A percentile compares a stretch with the other conserved stretches of the same genome.
Evolutionary conservation across 306 rosid species (phyloP).

Genomic region (Ammopiptanthus mongolicus): DNA sequence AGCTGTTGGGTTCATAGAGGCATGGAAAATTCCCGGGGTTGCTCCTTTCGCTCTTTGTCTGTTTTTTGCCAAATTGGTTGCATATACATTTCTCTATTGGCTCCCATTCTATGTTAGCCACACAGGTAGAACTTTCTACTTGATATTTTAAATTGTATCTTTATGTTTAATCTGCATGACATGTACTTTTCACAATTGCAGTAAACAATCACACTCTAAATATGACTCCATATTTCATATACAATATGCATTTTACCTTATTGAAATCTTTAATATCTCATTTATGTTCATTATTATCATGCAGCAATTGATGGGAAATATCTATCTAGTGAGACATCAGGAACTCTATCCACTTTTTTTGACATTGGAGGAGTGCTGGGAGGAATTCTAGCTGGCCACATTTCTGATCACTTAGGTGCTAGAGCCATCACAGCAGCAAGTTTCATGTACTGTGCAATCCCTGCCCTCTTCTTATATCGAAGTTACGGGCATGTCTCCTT

Average conservation of each 20-base stretch:
- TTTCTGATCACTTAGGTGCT: conserved; percentile 80
- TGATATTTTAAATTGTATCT: neutral
- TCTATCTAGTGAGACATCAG: conserved; percentile 72
- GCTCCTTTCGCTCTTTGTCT: conserved; percentile 95
- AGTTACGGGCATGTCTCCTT: conserved; percentile 68
- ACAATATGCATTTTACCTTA: neutral
- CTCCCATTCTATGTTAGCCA: conserved; percentile 89
- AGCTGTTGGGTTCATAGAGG: conserved; percentile 88
- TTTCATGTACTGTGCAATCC: conserved; percentile 98
- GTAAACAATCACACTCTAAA: neutral
- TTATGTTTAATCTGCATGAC: neutral
- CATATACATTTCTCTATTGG: conserved; percentile 99
- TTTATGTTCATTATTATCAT: conserved; percentile 15
- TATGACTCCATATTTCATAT: neutral
- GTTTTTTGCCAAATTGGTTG: conserved; percentile 93
- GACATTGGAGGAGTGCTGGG: conserved; percentile 96
- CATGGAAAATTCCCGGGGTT: conserved; percentile 98
- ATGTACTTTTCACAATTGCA: neutral
- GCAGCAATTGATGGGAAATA: conserved; percentile 89
- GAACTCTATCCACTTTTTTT: conserved; percentile 79
- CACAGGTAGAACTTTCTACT: conserved; percentile 56
- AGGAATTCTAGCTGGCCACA: conserved; percentile 92
- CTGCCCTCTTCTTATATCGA: conserved; percentile 83
- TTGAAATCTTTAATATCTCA: conserved; percentile 19
- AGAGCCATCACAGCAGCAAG: conserved; percentile 98